A percentile compares a stretch with the other conserved stretches of the same genome.
phyloP scores from a whole-genome alignment of 441 rosid genomes.

The Populus hybrid region DNA sequence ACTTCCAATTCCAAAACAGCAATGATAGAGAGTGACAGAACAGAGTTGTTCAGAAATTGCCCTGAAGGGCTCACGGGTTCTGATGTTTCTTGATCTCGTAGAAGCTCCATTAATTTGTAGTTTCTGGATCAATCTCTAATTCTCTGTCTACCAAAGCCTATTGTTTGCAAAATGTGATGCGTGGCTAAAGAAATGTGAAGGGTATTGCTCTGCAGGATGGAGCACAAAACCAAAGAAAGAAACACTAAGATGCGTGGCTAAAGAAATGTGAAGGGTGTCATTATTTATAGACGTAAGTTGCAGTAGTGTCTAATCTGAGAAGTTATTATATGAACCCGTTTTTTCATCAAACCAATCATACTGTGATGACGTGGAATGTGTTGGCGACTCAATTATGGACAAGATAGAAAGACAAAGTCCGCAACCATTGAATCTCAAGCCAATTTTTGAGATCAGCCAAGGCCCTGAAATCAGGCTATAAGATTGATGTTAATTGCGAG shows the following conservation, averaged over 20 bases:
- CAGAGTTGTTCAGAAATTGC: background rate
- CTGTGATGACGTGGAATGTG: no score
- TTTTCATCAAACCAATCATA: background rate
- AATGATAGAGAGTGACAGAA: slow-evolving; percentile 28
- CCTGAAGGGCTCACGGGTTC: background rate
- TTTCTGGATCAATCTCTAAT: background rate
- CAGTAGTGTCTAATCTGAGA: background rate
- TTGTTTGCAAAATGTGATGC: background rate
- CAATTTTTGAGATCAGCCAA: no score
- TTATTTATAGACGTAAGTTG: background rate
- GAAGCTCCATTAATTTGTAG: background rate
- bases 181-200: no score
- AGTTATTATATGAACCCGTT: no score
- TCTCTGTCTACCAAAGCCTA: no score
- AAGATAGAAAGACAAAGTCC: no score
- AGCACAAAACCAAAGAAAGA: background rate
- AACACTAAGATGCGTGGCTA: background rate
- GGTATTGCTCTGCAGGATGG: background rate
- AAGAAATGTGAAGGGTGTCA: background rate
- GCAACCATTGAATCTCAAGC: no score
- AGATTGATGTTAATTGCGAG: no score
- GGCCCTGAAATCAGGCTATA: no score
- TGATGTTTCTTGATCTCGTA: background rate
- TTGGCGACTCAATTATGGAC: no score
- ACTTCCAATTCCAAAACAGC: slow-evolving; percentile 31